Evolutionary conservation across 257 asterid species (phyloP), one percentile per base, ranked within the genome.

Genomic region (Euphrasia confusa): DNA sequence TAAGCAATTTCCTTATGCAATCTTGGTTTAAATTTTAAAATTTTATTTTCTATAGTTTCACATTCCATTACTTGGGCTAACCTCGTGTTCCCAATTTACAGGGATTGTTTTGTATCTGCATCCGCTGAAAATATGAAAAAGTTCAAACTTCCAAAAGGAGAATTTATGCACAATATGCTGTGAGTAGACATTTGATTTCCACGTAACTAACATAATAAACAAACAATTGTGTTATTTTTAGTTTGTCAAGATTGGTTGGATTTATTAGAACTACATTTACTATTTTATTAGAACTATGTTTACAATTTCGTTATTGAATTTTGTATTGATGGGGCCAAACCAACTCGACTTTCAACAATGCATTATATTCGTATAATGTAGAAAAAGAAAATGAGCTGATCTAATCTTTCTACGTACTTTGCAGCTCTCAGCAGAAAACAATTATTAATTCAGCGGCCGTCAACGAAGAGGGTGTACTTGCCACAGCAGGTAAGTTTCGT

Each of bases 91-190:
- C 24, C 64, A 24, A 69, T 72, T 80, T 72, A 66, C 85, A 93
- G 96, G 85, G 94, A 89, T 68, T 60, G 71, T 67, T 93, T 93
- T 70, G 99, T 88, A 42, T 89, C 99, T 77, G 99, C 99, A 44
- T 93, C 99, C 18, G 97, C 99, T 17, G 97, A 93, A 78, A 89
- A 93, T 65, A 93, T 89, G 7, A 93, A 93, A 66, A 93, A 85
- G 70, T 93, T 93, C 68, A 80, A 61, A 68, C 96, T 93, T 76
- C 99, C 99, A 12, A 83, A 69, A 82, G 99, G 99, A 82, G 97
- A 87, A 75, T 89, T 93, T 67, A 66, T 89, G 92, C 95, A 93
- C 80, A 93, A 93, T 70, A 93, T 93, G 99, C 96, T 93, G 97
- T 93, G 74, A 87, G 97, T 68, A 60, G 10, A 37, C 11, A 37